Base-by-base conservation (phyloP, 169 alveolate species). In the Plasmodium berghei region DNA sequence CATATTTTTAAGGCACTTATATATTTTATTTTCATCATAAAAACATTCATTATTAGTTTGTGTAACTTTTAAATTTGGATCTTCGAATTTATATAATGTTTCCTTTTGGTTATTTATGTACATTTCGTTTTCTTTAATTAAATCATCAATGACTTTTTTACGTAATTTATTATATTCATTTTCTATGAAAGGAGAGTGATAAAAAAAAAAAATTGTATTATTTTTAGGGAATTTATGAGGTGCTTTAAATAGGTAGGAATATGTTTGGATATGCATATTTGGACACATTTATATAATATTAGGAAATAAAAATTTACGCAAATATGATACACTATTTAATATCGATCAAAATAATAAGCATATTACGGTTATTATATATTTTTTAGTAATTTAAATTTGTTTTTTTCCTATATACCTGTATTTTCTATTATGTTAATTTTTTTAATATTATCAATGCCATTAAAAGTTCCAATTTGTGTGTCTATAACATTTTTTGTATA, bases 1-100 rank as follows among this genome's bases (percentile, higher is more conserved):
- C 90, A 83, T 83, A 34, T 67, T 61, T 83, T 83, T 83, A 22
- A 83, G 66, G 42, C 90, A 83, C 2, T 83, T 55, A 83, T 46
- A 83, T 67, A 83, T 83, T 67, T 67, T 83, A 48, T 67, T 42
- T 83, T 83, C 90, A 83, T 67, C 63, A 46, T 56, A 5, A 20
- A 54, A 66, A 40, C 90, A 83, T 69, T 83, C 62, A 59, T 49
- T 83, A 40, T 58, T 66, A n/a, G 61, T 83, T 83, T 54, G 73
- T 22, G 64, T 22, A 46, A 56, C 45, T n/a, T 16, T 63, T 28
- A 75, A n/a, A 14, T 22, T 40, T 12, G 48, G n/a, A 26, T 45
- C 14, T 4, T 56, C 55, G 0, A 54, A 16, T 46, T 48, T 56
- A 49, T 62, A 9, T 63, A 75, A 63, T 62, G 40, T 54, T 22